Conservation (phyloP, 2,329 filamentous ascomycete genomes). For the Neopestalotiopsis sp. region DNA sequence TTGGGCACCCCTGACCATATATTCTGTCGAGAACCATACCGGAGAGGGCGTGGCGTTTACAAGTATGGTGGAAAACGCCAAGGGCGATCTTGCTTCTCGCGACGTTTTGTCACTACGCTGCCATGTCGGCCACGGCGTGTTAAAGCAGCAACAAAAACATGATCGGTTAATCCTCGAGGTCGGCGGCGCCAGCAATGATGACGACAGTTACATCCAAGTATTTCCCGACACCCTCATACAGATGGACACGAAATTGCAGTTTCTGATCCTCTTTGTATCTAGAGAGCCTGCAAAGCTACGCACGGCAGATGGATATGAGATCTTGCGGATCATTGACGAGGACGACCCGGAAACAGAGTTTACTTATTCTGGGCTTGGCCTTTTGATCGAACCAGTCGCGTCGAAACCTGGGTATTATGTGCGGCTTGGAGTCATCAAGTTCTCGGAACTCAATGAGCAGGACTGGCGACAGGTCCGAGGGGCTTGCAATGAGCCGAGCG, state of each 20-base stretch:
- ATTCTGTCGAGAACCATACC: not conserved
- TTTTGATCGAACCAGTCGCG: not conserved
- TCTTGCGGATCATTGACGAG: not conserved
- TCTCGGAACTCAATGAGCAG: not conserved
- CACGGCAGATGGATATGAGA: not conserved
- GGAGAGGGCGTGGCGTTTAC: not conserved
- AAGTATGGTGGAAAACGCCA: not conserved
- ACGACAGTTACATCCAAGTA: not conserved
- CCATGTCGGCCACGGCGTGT: not conserved
- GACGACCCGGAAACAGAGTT: not conserved
- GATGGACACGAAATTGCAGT: not conserved
- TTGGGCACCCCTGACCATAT: not conserved
- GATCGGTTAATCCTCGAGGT: not conserved
- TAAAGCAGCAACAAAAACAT: not conserved
- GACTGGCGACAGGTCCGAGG: not conserved
- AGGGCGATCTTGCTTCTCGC: not conserved
- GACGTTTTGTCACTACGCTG: not conserved
- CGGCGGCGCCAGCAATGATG: not conserved
- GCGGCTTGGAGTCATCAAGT: constrained; percentile 1
- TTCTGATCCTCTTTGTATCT: not conserved
- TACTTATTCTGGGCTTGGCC: constrained; percentile 5
- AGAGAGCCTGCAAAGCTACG: not conserved
- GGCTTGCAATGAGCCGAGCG: not conserved
- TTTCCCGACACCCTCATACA: not conserved
- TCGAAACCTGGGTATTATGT: not conserved